Evolutionary conservation across 78 protist species (phyloP), one percentile per base, ranked within the genome.

Genomic region (Dictyostelium citrinum): DNA sequence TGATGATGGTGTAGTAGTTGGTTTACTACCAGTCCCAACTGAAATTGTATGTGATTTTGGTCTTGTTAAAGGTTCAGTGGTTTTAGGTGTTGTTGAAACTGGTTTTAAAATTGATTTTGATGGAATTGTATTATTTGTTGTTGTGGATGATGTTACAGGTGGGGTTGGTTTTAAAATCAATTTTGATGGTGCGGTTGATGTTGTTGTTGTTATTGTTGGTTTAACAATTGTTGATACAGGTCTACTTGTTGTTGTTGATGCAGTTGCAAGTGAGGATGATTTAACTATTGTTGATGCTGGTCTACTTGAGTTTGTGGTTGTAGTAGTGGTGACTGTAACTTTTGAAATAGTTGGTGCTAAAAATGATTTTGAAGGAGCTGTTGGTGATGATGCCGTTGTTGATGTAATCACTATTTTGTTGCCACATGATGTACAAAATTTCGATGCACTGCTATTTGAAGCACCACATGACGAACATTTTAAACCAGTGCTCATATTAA

Each of bases 341-440:
- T 16, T 24, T 14, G 33, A 10, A 16, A 16, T 24, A 24, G 90
- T 24, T 27, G 90, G 22, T 27, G 61, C 14, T 22, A 60, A 17
- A 43, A 77, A 39, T n/a, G 79, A 37, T 72, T 72, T 72, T 20
- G 46, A 72, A 35, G 46, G 27, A 14, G 79, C 6, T 33, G 79
- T 37, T 31, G 46, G 79, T 37, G 46, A 72, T 7, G 75, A n/a
- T 31, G 43, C 6, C 35, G 37, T 5, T 20, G 27, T 33, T 58
- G 58, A 14, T 4, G 31, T 27, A 0, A n/a, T 22, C 0, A 4
- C 9, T 35, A 88, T 27, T 11, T 60, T 68, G 39, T 76, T 79
- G 8, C 93, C 93, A 88, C 93, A 88, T 0, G 33, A 49, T 17
- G 85, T 78, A 35, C 93, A 88, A 68, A 88, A 88, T 58, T 58